Base-by-base conservation (phyloP, 2,329 filamentous ascomycete genomes). In the Albifimbria verrucaria region DNA sequence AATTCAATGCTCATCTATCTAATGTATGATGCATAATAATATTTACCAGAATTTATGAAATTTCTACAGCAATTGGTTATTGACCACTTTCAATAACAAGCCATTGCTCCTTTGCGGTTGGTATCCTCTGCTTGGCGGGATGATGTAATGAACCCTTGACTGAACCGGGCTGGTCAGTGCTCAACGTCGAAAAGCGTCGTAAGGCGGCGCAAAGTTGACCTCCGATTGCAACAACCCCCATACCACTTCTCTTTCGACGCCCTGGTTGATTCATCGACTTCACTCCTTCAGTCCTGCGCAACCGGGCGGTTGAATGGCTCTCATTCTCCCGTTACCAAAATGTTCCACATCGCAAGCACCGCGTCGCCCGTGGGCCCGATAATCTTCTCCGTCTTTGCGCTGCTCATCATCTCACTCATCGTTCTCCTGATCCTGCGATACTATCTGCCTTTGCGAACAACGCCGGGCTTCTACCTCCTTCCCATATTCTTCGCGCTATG, bases 401-500 rank as follows among this genome's bases (percentile, higher is more conserved):
- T 96, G 39, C 73, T 92, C 60, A 69, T 83, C 59, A 89, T 96
- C 61, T 91, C 87, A 59, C 69, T 88, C 56, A 76, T 88, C 55
- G 91, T 94, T 55, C 81, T 99, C 43, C 78, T 97, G 21, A 86
- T 97, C 57, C 79, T 97, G 54, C 88, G 94, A 65, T 86, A 91
- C 75, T 99, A 92, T 72, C 83, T 99, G 10, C 93, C 93, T 3
- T 80, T 99, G 28, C 91, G 94, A 61, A 86, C 88, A 7, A 97
- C 94, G 1, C 93, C 94, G 1, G 90, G 87, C 55, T 97, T 95
- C 72, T 86, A 97, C 49, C 81, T 92, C 49, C 81, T 97, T 2
- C 93, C 94, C 32, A 91, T 99, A 57, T 99, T 99, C 75, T 88
- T 99, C 60, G 91, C 93, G n/a, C 81, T 99, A 61, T 92, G 90